These are phyloP conservation scores for Verbena officinalis DNA, from an alignment of 257 asterid genomes.

Conservation along the genomic window DNA sequence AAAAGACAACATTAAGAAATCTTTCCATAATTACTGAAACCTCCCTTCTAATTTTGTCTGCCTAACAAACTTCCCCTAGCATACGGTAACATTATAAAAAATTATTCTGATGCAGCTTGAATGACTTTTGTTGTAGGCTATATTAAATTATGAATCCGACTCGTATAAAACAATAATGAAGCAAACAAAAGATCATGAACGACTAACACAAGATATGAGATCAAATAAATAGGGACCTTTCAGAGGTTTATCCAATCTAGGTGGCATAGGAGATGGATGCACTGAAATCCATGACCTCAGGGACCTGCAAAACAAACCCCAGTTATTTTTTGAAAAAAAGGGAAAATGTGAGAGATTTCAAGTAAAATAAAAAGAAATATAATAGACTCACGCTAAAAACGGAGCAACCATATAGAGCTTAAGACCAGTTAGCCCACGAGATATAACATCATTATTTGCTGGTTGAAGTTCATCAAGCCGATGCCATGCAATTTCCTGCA, in stretches of 20 bases:
- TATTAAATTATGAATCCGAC: neutral
- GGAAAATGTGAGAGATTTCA: neutral
- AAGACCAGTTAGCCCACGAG: conserved; percentile 76
- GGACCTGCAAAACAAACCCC: conserved; percentile 53
- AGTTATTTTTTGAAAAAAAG: neutral
- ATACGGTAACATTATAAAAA: neutral
- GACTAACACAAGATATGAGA: neutral
- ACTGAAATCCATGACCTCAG: conserved; percentile 71
- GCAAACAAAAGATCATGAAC: conserved; percentile 11
- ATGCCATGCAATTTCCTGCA: conserved; percentile 95
- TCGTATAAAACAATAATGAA: neutral
- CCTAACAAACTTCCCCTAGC: too few species aligned
- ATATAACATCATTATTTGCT: conserved; percentile 70
- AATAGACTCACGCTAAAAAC: conserved; percentile 61
- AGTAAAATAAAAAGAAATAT: conserved; percentile 17
- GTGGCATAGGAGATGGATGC: conserved; percentile 62
- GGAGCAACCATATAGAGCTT: conserved; percentile 96
- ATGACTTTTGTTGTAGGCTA: neutral
- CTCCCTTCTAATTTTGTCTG: too few species aligned
- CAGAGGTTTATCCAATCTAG: conserved; percentile 60
- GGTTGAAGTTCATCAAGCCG: conserved; percentile 77
- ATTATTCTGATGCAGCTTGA: neutral
- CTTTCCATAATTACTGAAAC: too few species aligned
- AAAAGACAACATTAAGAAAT: neutral
- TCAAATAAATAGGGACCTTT: conserved; percentile 50